Base-by-base conservation (phyloP, 805 yeast species). In the Lachancea nothofagi region DNA sequence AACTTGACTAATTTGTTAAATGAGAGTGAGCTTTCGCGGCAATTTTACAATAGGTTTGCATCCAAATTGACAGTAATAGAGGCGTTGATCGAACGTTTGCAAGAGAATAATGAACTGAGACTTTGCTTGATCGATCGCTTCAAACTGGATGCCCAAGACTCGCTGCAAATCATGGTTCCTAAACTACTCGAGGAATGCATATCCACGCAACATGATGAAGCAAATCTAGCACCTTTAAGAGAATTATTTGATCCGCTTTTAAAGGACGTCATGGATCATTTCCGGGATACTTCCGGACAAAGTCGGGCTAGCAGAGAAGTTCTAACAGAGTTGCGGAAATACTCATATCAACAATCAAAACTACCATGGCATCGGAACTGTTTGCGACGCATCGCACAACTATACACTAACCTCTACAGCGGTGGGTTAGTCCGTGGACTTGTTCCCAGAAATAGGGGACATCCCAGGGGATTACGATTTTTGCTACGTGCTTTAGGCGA, bases 381-480 rank as follows among this genome's bases (percentile, higher is more conserved):
- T 17, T 18, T 39, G 3, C 36, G 38, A n/a, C n/a, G 31, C 32
- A 29, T 40, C 5, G 35, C 39, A 32, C 26, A 36, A n/a, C 14
- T 20, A 13, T 12, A 24, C 20, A 25, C 6, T 13, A 28, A 33
- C 24, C 10, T 30, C 25, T 33, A 39, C 33, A 39, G 33, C 33
- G 42, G 42, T 9, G 41, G 35, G 3, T 20, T 43, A 8, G 31
- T 43, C 28, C 44, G 53, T 12, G 29, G 41, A 21, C 30, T 59
- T 34, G 53, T 53, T 9, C 54, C 62, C 14, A 40, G 54, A 30
- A 54, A 55, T 21, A 18, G 22, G 17, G 33, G 25, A 3, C 38
- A 20, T 26, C 19, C 24, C 20, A 29, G 19, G 7, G 41, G 41
- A 9, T 7, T 25, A 17, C 22, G 26, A 20, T 14, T 34, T 34